phyloP scores from a whole-genome alignment of 495 filamentous ascomycete species.

The Tuber calosporum region DNA sequence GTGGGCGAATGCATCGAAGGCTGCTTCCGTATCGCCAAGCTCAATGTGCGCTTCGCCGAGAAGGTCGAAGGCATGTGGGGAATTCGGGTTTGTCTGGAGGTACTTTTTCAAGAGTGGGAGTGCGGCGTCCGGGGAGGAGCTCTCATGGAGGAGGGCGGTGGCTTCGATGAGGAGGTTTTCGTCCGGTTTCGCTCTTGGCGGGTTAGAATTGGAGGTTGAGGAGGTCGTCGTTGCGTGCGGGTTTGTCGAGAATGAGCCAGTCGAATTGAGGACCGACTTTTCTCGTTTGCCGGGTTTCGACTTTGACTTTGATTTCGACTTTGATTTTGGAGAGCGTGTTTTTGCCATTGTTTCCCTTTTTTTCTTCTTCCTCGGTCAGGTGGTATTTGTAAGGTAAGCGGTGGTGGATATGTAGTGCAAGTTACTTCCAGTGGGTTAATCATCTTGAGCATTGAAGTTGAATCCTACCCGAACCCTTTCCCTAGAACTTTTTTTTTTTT shows the following conservation, averaged over 20 bases:
- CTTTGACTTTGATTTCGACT: slow-evolving; percentile 15
- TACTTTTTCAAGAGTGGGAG: slow-evolving; percentile 57
- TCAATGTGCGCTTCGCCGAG: slow-evolving; percentile 82
- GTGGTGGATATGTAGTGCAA: slow-evolving; percentile 1
- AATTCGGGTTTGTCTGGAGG: slow-evolving; percentile 44
- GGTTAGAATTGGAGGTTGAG: slow-evolving; percentile 31
- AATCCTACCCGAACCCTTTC: background rate
- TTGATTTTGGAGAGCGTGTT: slow-evolving; percentile 27
- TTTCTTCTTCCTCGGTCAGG: background rate
- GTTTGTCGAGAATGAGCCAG: slow-evolving; percentile 40
- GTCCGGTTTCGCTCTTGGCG: slow-evolving; percentile 46
- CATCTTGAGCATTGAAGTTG: background rate
- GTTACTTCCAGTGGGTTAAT: background rate
- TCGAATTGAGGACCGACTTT: slow-evolving; percentile 35
- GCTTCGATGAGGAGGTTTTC: slow-evolving; percentile 60
- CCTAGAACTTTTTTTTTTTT: background rate
- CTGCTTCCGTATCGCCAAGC: slow-evolving; percentile 66
- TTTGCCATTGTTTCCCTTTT: slow-evolving; percentile 31
- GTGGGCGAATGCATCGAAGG: slow-evolving; percentile 58
- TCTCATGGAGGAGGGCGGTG: slow-evolving; percentile 57
- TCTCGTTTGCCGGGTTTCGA: slow-evolving; percentile 17
- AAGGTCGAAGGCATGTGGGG: slow-evolving; percentile 62
- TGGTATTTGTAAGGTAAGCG: background rate
- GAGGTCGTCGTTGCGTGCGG: slow-evolving; percentile 46
- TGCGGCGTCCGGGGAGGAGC: slow-evolving; percentile 61